A percentile compares a stretch with the other conserved stretches of the same genome.
Conservation (phyloP, 495 filamentous ascomycete species). For the Neurospora sp. region DNA sequence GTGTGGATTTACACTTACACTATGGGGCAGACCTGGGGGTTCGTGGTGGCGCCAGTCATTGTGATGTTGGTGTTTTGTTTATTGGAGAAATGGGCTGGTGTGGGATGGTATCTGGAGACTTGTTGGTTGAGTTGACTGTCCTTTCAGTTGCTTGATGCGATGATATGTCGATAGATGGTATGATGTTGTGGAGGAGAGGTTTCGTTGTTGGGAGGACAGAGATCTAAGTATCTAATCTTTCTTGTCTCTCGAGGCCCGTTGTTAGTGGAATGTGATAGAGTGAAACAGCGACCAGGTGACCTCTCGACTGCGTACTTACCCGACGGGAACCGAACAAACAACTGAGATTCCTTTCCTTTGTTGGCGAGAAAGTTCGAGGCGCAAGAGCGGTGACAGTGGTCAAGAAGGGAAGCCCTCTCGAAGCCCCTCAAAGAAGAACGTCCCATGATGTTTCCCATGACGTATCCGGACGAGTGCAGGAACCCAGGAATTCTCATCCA, state of each 20-base stretch:
- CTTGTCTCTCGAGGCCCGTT: background rate
- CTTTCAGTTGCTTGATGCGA: background rate
- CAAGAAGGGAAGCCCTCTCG: too few species aligned
- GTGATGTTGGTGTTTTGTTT: background rate
- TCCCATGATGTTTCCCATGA: background rate
- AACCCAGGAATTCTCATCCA: background rate
- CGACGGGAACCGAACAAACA: background rate
- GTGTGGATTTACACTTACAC: too few species aligned
- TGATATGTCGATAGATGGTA: background rate
- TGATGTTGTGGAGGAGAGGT: background rate
- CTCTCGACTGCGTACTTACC: background rate
- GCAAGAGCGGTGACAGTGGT: background rate
- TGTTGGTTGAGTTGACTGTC: background rate
- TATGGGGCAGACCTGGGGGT: background rate
- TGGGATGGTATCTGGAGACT: background rate
- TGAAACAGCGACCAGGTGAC: background rate
- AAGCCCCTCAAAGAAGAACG: background rate
- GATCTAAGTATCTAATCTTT: background rate
- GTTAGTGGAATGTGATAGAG: background rate
- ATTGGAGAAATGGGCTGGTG: background rate
- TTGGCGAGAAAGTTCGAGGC: background rate
- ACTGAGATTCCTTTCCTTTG: background rate
- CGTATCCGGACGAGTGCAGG: background rate
- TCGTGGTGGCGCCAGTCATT: background rate
- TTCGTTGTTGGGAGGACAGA: background rate